A percentile compares a stretch with the other conserved stretches of the same genome.
These are phyloP conservation scores for Mycena latifolia DNA, from an alignment of 768 basidiomycete genomes.

Conservation along the genomic window DNA sequence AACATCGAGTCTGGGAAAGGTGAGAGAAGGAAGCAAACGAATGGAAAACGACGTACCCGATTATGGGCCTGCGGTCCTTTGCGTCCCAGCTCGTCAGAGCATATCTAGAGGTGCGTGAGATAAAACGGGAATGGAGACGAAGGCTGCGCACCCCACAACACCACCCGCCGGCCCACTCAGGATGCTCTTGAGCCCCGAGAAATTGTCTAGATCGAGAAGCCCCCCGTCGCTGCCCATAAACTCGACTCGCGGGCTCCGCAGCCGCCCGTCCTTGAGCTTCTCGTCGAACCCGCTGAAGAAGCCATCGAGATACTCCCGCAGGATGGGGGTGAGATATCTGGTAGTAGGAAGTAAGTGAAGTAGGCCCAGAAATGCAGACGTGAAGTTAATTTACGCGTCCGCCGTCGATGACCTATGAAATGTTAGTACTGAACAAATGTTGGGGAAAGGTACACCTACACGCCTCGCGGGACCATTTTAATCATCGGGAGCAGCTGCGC, in stretches of 20 bases:
- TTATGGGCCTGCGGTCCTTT: constrained; percentile 77
- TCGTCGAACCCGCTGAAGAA: constrained; percentile 92
- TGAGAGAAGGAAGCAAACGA: constrained; percentile 5
- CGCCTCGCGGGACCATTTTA: constrained; percentile 94
- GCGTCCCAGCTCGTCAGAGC: constrained; percentile 93
- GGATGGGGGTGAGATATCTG: constrained; percentile 93
- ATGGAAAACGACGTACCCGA: constrained; percentile 69
- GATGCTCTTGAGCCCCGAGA: constrained; percentile 94
- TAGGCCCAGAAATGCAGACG: too few relatives aligned
- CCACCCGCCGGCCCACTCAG: constrained; percentile 95
- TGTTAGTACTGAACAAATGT: too few relatives aligned
- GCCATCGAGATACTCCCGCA: constrained; percentile 86
- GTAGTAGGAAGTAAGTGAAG: too few relatives aligned
- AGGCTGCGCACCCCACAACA: constrained; percentile 74
- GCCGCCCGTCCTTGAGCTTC: constrained; percentile 70
- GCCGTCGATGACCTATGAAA: constrained; percentile 50
- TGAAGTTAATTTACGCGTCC: too few relatives aligned
- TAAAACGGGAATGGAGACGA: background rate
- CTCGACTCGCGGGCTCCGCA: constrained; percentile 81
- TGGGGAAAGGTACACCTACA: constrained; percentile 50
- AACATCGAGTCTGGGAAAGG: constrained; percentile 78
- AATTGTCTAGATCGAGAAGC: constrained; percentile 81
- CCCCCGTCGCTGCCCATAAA: constrained; percentile 98
- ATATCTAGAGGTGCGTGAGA: constrained; percentile 51
- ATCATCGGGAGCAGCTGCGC: constrained; percentile 93